Percentiles rank a stretch among this genome's conserved stretches.
These are phyloP conservation scores for Rhodotorula sp. DNA, from an alignment of 1,284 basidiomycete species.

Conservation along the genomic window DNA sequence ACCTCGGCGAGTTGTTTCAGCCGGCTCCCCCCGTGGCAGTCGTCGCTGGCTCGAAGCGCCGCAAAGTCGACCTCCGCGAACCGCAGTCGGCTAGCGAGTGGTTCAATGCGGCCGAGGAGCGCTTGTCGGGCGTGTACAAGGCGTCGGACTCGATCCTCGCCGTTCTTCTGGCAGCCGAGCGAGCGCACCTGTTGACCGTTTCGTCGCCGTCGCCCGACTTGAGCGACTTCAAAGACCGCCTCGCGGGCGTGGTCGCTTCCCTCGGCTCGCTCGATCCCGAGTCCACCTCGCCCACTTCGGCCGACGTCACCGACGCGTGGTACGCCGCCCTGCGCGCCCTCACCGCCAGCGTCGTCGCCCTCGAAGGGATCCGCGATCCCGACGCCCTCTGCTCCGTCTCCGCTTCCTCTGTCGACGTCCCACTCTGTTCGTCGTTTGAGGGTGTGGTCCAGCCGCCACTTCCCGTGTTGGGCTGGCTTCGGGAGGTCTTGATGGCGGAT, in stretches of 20 bases:
- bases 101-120: conserved; percentile 20
- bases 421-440: not conserved
- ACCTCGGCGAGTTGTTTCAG: conserved; percentile 26
- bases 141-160: not conserved
- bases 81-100: conserved; percentile 26
- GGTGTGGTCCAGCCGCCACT: not conserved
- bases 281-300: no score
- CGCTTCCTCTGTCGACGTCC: not conserved
- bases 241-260: not conserved
- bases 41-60: conserved; percentile 23
- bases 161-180: not conserved
- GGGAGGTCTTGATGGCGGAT: conserved; percentile 15
- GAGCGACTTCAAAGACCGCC: not conserved
- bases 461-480: not conserved
- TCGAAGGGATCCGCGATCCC: not conserved
- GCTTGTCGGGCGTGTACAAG: no score
- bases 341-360: not conserved
- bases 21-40: conserved; percentile 3
- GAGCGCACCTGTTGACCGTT: not conserved
- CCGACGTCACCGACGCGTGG: not conserved
- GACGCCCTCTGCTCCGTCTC: not conserved
- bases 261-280: not conserved
- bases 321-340: not conserved
- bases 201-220: not conserved
- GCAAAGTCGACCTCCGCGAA: conserved; percentile 39